These are phyloP conservation scores for Bruguiera hainesii DNA, from an alignment of 441 rosid genomes.

Conservation along the genomic window DNA sequence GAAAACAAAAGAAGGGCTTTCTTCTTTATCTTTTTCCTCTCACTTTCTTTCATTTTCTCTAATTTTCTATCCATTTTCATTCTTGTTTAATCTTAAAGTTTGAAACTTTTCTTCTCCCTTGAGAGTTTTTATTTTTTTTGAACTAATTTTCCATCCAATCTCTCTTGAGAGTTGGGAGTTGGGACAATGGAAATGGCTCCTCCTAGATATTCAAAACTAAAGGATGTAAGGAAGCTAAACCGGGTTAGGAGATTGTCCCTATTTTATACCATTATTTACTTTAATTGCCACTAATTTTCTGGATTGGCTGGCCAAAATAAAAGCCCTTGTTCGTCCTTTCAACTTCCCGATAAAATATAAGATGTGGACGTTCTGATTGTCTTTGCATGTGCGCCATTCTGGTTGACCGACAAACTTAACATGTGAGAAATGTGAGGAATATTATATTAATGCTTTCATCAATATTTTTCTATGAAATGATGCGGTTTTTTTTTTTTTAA, in stretches of 20 bases:
- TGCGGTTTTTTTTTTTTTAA: too few species aligned
- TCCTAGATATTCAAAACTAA: neutral
- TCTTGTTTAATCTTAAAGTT: neutral
- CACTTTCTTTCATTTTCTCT: slow-evolving; percentile 4
- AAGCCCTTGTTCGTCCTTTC: too few species aligned
- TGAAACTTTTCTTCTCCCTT: neutral
- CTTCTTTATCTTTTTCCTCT: neutral
- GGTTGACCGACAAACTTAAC: too few species aligned
- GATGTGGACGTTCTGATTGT: too few species aligned
- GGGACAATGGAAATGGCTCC: neutral
- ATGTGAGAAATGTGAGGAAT: too few species aligned
- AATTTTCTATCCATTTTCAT: neutral
- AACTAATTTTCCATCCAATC: too few species aligned
- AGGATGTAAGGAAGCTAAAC: neutral
- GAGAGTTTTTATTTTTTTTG: neutral
- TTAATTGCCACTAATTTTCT: neutral
- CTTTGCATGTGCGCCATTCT: too few species aligned
- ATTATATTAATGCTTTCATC: too few species aligned
- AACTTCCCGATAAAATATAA: too few species aligned
- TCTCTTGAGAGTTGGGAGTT: neutral
- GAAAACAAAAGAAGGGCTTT: neutral
- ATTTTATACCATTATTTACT: neutral
- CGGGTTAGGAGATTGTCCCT: neutral
- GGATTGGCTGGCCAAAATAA: neutral
- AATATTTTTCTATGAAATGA: too few species aligned